Base-by-base conservation (phyloP, 2,329 filamentous ascomycete species). In the Colletotrichum plurivorum region DNA sequence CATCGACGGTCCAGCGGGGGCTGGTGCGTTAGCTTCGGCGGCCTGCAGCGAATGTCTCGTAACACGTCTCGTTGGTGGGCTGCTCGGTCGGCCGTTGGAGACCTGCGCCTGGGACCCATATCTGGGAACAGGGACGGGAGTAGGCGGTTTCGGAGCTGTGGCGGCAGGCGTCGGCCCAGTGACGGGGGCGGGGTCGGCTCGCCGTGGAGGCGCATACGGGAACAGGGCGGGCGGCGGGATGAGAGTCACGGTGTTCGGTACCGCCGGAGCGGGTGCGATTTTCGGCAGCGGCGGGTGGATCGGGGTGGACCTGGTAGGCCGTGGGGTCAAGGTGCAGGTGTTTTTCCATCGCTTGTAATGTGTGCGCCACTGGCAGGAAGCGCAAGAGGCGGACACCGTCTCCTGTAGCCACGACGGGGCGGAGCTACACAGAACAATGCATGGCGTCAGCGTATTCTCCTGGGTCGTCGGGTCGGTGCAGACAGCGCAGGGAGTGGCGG, bases 301-400 rank as follows among this genome's bases (percentile, higher is more conserved):
- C 46, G 46, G 8, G n/a, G 36, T 48, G 15, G 20, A 36, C 7
- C 12, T 49, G 46, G 12, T 49, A 22, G 20, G 20, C n/a, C 46
- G 41, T 13, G 16, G 36, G 20, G 27, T 43, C 46, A 75, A 78
- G 45, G 75, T 73, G 61, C 78, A 81, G 13, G 58, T 46, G 45
- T 75, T 79, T 2, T 63, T 66, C 4, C 69, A 71, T 5, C 76
- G 72, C 6, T 75, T 73, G 2, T 74, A 57, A 36, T 75, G 67
- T 7, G 71, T 67, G 36, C 69, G 76, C 66, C 81, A 82, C 41
- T 68, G 74, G 49, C 78, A 80, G 3, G 77, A 74, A 0, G 78
- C 76, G 65, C 79, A 82, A 5, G 73, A 72, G 8, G 55, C 5
- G 55, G 52, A 45, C 70, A 73, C 76, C 1, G 72, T 55, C 8